Base-by-base conservation (phyloP, 78 protist species). In the Guillardia theta region DNA sequence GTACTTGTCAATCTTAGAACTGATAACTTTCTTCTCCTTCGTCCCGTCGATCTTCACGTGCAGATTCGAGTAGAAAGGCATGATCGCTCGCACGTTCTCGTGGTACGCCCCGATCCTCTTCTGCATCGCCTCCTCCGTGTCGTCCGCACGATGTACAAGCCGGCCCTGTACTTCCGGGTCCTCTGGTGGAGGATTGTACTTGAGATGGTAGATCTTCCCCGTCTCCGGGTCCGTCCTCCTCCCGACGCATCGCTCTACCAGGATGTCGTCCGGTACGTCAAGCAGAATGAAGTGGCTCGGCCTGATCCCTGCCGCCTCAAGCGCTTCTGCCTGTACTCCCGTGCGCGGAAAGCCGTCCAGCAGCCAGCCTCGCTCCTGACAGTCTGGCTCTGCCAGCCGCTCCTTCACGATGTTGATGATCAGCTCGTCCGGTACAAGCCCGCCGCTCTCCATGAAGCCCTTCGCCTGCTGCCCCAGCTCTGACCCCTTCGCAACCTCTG, bases 341-440 rank as follows among this genome's bases (percentile, higher is more conserved):
- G 95, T 80, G 33, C 98, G 94, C 15, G 98, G 98, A 93, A 95
- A 97, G 19, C 98, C 98, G 77, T 97, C 98, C 30, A 97, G 96
- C 30, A 97, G 88, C 95, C 95, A 97, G 12, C 98, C 98, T 18
- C 48, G 22, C 77, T n/a, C 9, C 45, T 18, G 0, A 62, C 47
- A 47, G 43, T 97, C 96, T 22, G 18, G 46, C 48, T 46, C 43
- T 0, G 39, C 48, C 37, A 96, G 39, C 43, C 94, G 53, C 12
- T 58, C 64, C 64, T 12, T 24, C 24, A 97, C 93, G 39, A 97
- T 30, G 37, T 6, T 45, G 53, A 76, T 48, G 27, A 97, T n/a
- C 9, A 97, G 77, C 36, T 53, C 80, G 92, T 97, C 97, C 22
- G 96, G 95, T 30, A 97, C 98, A 3, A 95, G 94, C 50, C 3